These are phyloP conservation scores for Tetrapisispora fleetii DNA, from an alignment of 805 yeast genomes.

Conservation along the genomic window DNA sequence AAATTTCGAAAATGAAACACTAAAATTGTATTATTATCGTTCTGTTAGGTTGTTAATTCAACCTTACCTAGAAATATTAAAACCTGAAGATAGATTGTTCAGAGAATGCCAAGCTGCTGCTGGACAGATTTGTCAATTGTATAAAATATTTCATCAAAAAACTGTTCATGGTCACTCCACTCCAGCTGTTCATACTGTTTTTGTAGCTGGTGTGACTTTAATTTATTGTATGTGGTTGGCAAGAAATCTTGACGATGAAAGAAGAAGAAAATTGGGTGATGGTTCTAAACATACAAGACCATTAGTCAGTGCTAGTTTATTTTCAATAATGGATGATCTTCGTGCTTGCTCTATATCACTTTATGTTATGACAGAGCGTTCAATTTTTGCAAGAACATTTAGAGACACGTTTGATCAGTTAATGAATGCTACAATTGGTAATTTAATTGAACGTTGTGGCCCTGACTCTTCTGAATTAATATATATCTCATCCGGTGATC, in stretches of 20 bases:
- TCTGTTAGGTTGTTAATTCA: conserved; percentile 52
- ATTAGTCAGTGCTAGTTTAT: conserved; percentile 41
- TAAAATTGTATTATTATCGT: conserved; percentile 48
- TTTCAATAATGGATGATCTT: conserved; percentile 51
- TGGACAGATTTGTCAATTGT: conserved; percentile 56
- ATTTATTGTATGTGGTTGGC: conserved; percentile 60
- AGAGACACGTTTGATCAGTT: conserved; percentile 61
- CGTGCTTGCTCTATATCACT: conserved; percentile 56
- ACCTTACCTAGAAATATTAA: conserved; percentile 52
- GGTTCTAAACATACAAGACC: conserved; percentile 53
- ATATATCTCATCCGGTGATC: conserved; percentile 17
- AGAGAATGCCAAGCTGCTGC: conserved; percentile 65
- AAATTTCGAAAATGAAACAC: conserved; percentile 50
- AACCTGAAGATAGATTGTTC: conserved; percentile 51
- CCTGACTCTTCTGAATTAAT: conserved; percentile 50
- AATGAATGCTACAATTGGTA: conserved; percentile 54
- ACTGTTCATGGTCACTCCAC: conserved; percentile 56
- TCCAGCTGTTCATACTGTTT: conserved; percentile 55
- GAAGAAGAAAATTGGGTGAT: conserved; percentile 46
- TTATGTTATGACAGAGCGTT: conserved; percentile 58
- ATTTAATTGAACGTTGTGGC: conserved; percentile 52
- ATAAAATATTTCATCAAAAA: conserved; percentile 53
- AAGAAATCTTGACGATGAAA: conserved; percentile 49
- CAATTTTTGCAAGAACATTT: conserved; percentile 50
- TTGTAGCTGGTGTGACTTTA: conserved; percentile 59